A percentile compares a stretch with the other conserved stretches of the same genome.
Evolutionary conservation across 2,329 filamentous ascomycete genomes (phyloP).

Genomic region (Davidsoniella virescens): DNA sequence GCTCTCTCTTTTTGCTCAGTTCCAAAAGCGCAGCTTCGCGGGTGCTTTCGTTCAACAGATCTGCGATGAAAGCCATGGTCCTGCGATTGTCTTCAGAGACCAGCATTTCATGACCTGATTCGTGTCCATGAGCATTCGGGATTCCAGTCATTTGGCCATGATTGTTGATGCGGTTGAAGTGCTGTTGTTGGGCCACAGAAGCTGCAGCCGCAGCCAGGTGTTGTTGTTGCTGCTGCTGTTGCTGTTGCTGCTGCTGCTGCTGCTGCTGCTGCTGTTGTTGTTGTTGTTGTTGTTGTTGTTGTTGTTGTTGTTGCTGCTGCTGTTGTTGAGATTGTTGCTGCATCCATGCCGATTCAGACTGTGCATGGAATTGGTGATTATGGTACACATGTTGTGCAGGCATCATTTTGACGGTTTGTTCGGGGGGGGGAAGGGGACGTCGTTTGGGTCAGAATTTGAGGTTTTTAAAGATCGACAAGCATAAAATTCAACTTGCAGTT

Average conservation of each 20-base stretch:
- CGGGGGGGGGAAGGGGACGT: background rate
- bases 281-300: slow-evolving; percentile 43
- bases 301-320: slow-evolving; percentile 30
- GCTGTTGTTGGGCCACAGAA: slow-evolving; percentile 36
- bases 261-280: slow-evolving; percentile 48
- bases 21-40: slow-evolving; percentile 85
- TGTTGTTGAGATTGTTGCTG: too few species aligned
- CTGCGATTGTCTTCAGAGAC: slow-evolving; percentile 80
- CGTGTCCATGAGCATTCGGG: slow-evolving; percentile 34
- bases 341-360: slow-evolving; percentile 43
- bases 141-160: slow-evolving; percentile 26
- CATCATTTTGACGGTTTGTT: slow-evolving; percentile 34
- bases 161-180: slow-evolving; percentile 58
- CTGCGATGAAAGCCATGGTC: slow-evolving; percentile 84
- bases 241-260: slow-evolving; percentile 48
- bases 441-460: background rate
- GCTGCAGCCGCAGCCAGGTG: slow-evolving; percentile 38
- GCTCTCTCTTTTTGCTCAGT: slow-evolving; percentile 95
- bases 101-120: slow-evolving; percentile 41
- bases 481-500: background rate
- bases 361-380: slow-evolving; percentile 49
- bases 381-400: slow-evolving; percentile 48
- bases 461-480: background rate
- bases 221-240: slow-evolving; percentile 36
- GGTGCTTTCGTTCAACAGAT: slow-evolving; percentile 72